Evolutionary conservation across 257 asterid species (phyloP).

Genomic region (Schizonepeta tenuifolia): DNA sequence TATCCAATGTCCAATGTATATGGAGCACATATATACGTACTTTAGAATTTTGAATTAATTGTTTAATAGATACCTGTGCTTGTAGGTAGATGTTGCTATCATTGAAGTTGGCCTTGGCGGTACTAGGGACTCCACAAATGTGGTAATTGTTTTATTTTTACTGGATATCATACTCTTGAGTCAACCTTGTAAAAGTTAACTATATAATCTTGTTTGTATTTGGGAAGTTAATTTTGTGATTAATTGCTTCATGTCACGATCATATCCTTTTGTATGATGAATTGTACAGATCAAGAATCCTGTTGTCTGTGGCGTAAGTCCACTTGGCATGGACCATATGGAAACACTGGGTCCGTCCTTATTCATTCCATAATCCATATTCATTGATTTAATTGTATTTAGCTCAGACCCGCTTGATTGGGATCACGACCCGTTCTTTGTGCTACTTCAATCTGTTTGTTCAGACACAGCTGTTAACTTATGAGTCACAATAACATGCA

Average conservation of each 20-base stretch:
- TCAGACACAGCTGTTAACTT: constrained; percentile 22
- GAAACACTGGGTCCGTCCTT: constrained; percentile 72
- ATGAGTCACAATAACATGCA: constrained; percentile 27
- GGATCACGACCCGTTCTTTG: neutral
- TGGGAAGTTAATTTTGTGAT: constrained; percentile 6
- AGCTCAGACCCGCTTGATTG: neutral
- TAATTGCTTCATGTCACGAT: constrained; percentile 25
- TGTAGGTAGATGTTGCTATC: constrained; percentile 92
- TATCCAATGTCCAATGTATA: neutral
- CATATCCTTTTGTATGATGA: constrained; percentile 20
- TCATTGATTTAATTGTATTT: constrained; percentile 9
- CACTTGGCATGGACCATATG: constrained; percentile 96
- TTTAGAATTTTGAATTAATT: constrained; percentile 1
- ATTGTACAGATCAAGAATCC: constrained; percentile 73
- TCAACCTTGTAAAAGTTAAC: constrained; percentile 23
- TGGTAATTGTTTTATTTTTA: constrained; percentile 53
- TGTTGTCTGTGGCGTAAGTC: constrained; percentile 86
- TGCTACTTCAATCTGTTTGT: constrained; percentile 7
- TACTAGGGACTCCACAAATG: constrained; percentile 82
- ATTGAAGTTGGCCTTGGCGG: constrained; percentile 99
- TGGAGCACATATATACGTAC: neutral
- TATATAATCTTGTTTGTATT: constrained; percentile 1
- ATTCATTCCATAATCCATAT: constrained; percentile 9
- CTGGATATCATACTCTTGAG: neutral
- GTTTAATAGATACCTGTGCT: constrained; percentile 25